Conservation (phyloP, 805 yeast genomes). For the Saturnispora quitensis region DNA sequence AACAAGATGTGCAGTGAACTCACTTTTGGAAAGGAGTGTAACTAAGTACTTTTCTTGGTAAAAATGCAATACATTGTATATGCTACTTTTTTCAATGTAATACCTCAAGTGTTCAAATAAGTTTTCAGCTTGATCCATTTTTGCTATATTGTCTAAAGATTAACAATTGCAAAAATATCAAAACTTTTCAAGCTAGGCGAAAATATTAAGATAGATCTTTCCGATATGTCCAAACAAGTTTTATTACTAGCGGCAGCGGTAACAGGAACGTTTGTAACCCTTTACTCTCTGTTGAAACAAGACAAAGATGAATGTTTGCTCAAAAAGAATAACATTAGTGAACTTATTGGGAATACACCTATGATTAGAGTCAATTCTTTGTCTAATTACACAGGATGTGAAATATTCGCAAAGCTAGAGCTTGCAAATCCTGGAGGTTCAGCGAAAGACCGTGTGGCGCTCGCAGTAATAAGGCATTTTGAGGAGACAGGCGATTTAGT, state of each 20-base stretch:
- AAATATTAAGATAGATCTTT: background rate
- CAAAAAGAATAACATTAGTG: constrained; percentile 25
- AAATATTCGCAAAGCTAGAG: constrained; percentile 81
- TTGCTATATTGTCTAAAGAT: background rate
- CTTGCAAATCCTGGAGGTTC: constrained; percentile 88
- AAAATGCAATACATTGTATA: constrained; percentile 2
- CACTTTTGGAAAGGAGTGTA: constrained; percentile 8
- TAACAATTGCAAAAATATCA: background rate
- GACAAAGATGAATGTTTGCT: constrained; percentile 7
- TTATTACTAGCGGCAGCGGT: constrained; percentile 5
- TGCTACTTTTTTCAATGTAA: background rate
- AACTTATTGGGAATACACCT: constrained; percentile 87
- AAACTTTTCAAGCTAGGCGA: background rate
- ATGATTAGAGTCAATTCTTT: constrained; percentile 64
- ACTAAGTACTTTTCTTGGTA: constrained; percentile 13
- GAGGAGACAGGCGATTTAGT: constrained; percentile 49
- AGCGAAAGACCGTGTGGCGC: constrained; percentile 90
- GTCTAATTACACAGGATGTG: constrained; percentile 65
- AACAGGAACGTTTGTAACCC: constrained; percentile 6
- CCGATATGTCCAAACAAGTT: constrained; percentile 10
- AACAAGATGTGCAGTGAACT: constrained; percentile 20
- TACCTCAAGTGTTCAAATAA: background rate
- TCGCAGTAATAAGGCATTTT: constrained; percentile 66
- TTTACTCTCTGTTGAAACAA: background rate
- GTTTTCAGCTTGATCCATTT: background rate